Conservation (phyloP, 2,329 filamentous ascomycete species). For the Chrysoporthe deuterocubensis region DNA sequence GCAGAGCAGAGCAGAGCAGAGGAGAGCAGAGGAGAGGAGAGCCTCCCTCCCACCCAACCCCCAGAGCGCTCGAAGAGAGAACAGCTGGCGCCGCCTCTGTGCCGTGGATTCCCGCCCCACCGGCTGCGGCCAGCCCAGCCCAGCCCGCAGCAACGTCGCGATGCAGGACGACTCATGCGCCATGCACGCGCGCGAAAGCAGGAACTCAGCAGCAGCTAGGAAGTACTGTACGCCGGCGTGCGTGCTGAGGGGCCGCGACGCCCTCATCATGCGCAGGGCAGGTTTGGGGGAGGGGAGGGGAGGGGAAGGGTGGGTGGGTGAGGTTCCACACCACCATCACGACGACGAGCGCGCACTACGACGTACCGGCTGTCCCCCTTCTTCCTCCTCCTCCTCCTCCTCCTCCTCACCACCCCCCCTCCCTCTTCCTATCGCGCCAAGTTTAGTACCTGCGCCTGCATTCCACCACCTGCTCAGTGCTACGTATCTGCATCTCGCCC, state of each 20-base stretch:
- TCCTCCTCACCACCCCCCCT: too few species aligned
- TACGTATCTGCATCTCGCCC: neutral
- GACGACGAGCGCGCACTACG: neutral
- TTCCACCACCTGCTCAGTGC: neutral
- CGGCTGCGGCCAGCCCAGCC: too few species aligned
- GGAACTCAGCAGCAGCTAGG: neutral
- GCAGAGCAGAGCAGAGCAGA: too few species aligned
- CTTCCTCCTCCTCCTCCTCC: too few species aligned
- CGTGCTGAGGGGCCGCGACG: neutral
- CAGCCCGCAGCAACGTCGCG: neutral
- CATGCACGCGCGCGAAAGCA: constrained; percentile 4
- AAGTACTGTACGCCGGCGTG: neutral
- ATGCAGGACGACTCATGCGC: neutral
- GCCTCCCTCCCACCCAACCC: too few species aligned
- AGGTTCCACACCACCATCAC: constrained; percentile 4
- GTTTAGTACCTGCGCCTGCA: too few species aligned
- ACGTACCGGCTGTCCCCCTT: neutral
- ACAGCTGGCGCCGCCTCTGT: neutral
- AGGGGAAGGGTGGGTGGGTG: neutral
- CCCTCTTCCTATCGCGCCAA: too few species aligned
- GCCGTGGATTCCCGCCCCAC: constrained; percentile 1
- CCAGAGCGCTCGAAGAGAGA: too few species aligned
- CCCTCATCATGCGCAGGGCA: neutral
- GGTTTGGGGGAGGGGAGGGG: neutral
- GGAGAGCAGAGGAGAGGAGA: too few species aligned